phyloP scores from a whole-genome alignment of 331 rosid genomes.

The Acacia pycnantha region DNA sequence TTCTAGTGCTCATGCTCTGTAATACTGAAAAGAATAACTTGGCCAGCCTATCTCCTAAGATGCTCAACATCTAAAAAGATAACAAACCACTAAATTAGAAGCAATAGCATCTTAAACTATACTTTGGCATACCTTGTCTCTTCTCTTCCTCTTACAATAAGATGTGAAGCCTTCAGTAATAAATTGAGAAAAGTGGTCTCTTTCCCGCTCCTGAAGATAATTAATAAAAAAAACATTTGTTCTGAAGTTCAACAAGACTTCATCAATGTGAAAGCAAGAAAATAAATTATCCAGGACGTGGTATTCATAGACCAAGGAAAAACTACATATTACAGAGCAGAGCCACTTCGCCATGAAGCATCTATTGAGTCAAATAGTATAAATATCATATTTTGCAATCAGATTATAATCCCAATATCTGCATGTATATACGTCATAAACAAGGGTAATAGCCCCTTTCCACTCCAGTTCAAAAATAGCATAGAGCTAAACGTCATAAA shows the following conservation, averaged over 20 bases:
- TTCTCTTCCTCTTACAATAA: slow-evolving; percentile 97
- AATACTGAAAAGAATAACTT: background rate
- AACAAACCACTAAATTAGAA: background rate
- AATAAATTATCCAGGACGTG: slow-evolving; percentile 2
- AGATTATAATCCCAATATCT: background rate
- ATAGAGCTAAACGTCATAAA: background rate
- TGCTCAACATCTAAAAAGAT: slow-evolving; percentile 2
- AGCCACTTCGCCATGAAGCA: slow-evolving; percentile 2
- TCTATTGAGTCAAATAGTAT: slow-evolving; percentile 1
- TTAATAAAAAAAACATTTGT: slow-evolving; percentile 23
- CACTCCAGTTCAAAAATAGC: background rate
- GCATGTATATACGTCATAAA: background rate
- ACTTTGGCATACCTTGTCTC: slow-evolving; percentile 75
- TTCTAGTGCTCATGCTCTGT: background rate
- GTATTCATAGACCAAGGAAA: background rate
- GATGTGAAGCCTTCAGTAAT: slow-evolving; percentile 92
- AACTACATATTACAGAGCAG: background rate
- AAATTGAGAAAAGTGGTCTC: slow-evolving; percentile 91
- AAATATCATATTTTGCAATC: background rate
- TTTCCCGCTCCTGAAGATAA: slow-evolving; percentile 72
- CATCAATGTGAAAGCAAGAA: background rate
- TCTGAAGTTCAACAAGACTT: slow-evolving; percentile 1
- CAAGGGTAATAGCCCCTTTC: background rate
- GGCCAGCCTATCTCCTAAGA: background rate
- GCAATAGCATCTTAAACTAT: slow-evolving; percentile 9